These are phyloP conservation scores for Choanephora cucurbitarum DNA, from an alignment of 371 early-diverging fungal genomes.

Conservation along the genomic window DNA sequence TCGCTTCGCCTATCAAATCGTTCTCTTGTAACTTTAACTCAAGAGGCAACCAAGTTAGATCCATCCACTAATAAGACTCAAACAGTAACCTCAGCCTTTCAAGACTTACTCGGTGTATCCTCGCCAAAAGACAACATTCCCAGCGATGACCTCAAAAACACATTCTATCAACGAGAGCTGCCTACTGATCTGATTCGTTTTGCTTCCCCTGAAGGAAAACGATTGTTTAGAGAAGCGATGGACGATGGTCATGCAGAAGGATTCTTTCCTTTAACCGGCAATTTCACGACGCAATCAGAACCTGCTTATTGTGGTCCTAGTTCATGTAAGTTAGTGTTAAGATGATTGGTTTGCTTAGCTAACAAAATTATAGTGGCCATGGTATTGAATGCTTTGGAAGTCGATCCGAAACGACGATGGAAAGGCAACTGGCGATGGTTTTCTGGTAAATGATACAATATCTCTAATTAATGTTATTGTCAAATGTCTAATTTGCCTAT, in stretches of 20 bases:
- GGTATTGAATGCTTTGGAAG: slow-evolving; percentile 90
- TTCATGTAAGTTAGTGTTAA: slow-evolving; percentile 58
- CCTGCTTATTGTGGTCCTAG: slow-evolving; percentile 70
- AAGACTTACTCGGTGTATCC: slow-evolving; percentile 25
- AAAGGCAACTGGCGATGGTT: slow-evolving; percentile 94
- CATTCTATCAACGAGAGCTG: slow-evolving; percentile 79
- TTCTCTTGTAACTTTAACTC: no score
- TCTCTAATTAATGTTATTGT: not conserved
- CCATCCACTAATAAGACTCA: not conserved
- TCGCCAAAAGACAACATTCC: not conserved
- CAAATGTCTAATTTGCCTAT: no score
- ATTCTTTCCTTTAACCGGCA: slow-evolving; percentile 84
- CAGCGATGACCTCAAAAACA: slow-evolving; percentile 52
- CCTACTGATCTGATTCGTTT: slow-evolving; percentile 76
- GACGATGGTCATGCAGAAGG: slow-evolving; percentile 80
- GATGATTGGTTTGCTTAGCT: no score
- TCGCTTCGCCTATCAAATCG: no score
- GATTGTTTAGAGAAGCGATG: slow-evolving; percentile 77
- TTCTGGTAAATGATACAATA: slow-evolving; percentile 31
- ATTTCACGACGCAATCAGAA: slow-evolving; percentile 90
- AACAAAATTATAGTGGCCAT: slow-evolving; percentile 74
- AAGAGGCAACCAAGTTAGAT: not conserved
- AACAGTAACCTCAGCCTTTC: slow-evolving; percentile 18
- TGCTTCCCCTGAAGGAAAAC: slow-evolving; percentile 77
- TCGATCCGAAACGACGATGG: slow-evolving; percentile 87